Base-by-base conservation (phyloP, 352 stramenopile species). In the Blastocystis sp. region DNA sequence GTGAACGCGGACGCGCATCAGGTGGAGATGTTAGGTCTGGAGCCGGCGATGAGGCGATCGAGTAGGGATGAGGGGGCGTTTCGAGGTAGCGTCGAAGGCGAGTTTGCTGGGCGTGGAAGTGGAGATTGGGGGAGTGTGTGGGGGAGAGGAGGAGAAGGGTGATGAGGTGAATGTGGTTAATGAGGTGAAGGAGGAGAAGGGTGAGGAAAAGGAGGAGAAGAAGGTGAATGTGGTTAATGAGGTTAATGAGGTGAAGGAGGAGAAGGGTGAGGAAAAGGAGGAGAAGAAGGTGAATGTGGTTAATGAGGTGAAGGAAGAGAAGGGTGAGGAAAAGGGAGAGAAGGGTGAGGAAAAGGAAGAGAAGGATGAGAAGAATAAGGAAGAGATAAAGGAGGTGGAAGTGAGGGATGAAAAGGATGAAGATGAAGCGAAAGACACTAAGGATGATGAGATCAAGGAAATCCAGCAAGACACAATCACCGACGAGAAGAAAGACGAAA, bases 61-160 rank as follows among this genome's bases (percentile, higher is more conserved):
- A 21, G 69, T 81, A 24, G 29, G 44, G 32, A 11, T 42, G 3
- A 61, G 18, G 14, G 24, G 16, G 16, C 7, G 29, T 21, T 42
- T 36, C 63, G 48, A 81, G 29, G 42, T 81, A 81, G 69, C 29
- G 34, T 64, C 46, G 0, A 64, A 49, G 46, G 46, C 51, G 46
- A 81, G 38, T 38, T 14, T 78, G 0, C 21, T 44, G 21, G 69
- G 27, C 1, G 24, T 81, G 69, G 69, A 72, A 4, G 42, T 72
- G 29, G 57, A 42, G 6, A 24, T 27, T 7, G 34, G 29, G 27
- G 32, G 42, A 32, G 14, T 18, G 4, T 21, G 3, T 24, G 61
- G 7, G 11, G 7, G 21, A 32, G 27, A 49, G 32, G 32, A 49
- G 32, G 61, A 72, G 61, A 48, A 32, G 3, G 2, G n/a, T 24